These are phyloP conservation scores for Phytophthora cryptogea DNA, from an alignment of 352 stramenopile genomes.

Conservation along the genomic window DNA sequence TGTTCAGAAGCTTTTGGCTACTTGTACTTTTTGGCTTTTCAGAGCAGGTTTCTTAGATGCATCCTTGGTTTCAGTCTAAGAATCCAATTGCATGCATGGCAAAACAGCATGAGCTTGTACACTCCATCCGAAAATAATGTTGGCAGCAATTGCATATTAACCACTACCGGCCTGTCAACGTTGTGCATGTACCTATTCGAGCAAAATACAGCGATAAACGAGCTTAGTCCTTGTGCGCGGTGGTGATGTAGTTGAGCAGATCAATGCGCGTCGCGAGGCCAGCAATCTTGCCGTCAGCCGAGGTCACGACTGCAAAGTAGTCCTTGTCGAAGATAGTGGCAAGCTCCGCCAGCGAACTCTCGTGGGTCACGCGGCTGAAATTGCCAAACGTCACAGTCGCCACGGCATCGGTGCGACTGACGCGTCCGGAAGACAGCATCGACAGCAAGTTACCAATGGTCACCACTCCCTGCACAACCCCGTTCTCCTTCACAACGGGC, in stretches of 20 bases:
- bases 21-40: too few relatives aligned
- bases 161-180: neutral
- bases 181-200: too few relatives aligned
- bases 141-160: neutral
- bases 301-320: slow-evolving; percentile 93
- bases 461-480: slow-evolving; percentile 91
- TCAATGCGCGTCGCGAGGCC: slow-evolving; percentile 96
- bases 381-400: slow-evolving; percentile 93
- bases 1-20: too few relatives aligned
- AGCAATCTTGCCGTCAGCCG: slow-evolving; percentile 76
- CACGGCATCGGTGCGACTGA: slow-evolving; percentile 83
- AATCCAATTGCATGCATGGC: too few relatives aligned
- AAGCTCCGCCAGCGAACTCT: slow-evolving; percentile 88
- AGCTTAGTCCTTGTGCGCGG: slow-evolving; percentile 25
- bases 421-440: slow-evolving; percentile 86
- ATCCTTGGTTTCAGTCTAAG: too few relatives aligned
- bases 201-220: neutral
- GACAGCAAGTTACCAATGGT: slow-evolving; percentile 96
- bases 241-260: slow-evolving; percentile 95
- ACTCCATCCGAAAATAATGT: too few relatives aligned
- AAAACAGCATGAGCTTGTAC: too few relatives aligned
- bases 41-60: too few relatives aligned
- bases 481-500: slow-evolving; percentile 71
- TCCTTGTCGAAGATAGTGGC: slow-evolving; percentile 96
- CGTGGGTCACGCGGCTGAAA: slow-evolving; percentile 92